Conservation (phyloP, 768 basidiomycete genomes). For the Lactifluus piperatus region DNA sequence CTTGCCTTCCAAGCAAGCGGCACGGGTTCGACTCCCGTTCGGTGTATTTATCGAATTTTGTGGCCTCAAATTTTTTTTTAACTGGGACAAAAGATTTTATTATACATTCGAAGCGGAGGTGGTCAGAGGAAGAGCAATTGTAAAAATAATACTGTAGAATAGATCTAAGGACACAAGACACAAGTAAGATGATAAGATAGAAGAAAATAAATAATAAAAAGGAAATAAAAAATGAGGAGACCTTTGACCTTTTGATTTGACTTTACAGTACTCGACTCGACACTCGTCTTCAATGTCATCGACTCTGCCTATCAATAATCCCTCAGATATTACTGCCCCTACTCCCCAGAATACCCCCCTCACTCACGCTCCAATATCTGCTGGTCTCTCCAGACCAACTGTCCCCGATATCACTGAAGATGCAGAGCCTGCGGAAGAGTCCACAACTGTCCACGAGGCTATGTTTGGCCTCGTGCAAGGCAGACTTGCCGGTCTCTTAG, state of each 20-base stretch:
- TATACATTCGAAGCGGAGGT: too few relatives aligned
- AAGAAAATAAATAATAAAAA: not conserved
- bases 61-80: not conserved
- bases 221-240: not conserved
- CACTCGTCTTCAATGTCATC: slow-evolving; percentile 47
- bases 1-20: slow-evolving; percentile 31
- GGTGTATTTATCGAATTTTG: slow-evolving; percentile 17
- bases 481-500: slow-evolving; percentile 76
- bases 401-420: slow-evolving; percentile 85
- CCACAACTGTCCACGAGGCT: slow-evolving; percentile 48
- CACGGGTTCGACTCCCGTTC: slow-evolving; percentile 26
- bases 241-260: not conserved
- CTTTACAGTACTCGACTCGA: too few relatives aligned
- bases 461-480: slow-evolving; percentile 85
- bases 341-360: slow-evolving; percentile 93
- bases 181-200: too few relatives aligned
- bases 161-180: too few relatives aligned
- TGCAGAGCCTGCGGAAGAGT: slow-evolving; percentile 60
- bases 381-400: slow-evolving; percentile 76
- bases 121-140: too few relatives aligned
- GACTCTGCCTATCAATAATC: slow-evolving; percentile 50
- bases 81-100: too few relatives aligned
- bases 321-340: slow-evolving; percentile 63
- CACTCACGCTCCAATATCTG: slow-evolving; percentile 69
- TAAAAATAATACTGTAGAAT: too few relatives aligned